A percentile compares a stretch with the other conserved stretches of the same genome.
phyloP scores from a whole-genome alignment of 176 grass and related monocot species.

The Aegilops tauschii region DNA sequence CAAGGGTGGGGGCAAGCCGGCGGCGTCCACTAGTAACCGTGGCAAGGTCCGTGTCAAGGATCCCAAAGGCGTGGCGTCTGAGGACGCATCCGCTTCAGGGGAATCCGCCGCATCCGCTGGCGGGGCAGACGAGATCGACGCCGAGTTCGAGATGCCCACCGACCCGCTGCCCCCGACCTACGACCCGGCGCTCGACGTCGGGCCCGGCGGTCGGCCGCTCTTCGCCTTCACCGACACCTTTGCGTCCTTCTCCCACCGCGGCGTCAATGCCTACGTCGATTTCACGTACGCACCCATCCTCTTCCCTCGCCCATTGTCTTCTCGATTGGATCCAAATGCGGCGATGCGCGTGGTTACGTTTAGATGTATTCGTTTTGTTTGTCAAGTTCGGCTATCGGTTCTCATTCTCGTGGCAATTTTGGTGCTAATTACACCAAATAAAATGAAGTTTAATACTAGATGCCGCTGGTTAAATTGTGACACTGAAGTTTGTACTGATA shows the following conservation, averaged over 20 bases:
- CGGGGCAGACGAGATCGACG: conserved; percentile 46
- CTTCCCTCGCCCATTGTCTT: background rate
- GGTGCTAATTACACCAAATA: background rate
- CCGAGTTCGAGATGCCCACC: conserved; percentile 66
- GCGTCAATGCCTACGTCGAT: conserved; percentile 69
- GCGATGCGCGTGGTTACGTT: background rate
- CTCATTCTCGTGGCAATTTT: background rate
- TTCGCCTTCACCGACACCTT: conserved; percentile 80
- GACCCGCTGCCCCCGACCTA: conserved; percentile 74
- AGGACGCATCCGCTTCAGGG: conserved; percentile 22
- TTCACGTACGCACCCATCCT: conserved; percentile 45
- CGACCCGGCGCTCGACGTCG: conserved; percentile 74
- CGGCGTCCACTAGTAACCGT: conserved; percentile 35
- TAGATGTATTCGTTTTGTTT: background rate
- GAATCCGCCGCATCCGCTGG: conserved; percentile 3
- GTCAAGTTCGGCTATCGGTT: conserved; percentile 18
- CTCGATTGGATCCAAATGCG: conserved; percentile 14
- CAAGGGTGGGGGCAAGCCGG: conserved; percentile 63
- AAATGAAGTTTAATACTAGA: background rate
- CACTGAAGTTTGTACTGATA: background rate
- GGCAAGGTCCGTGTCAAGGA: conserved; percentile 64
- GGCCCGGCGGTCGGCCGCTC: conserved; percentile 72
- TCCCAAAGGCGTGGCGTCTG: conserved; percentile 38
- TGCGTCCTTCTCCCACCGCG: conserved; percentile 47
- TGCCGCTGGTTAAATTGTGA: background rate